Evolutionary conservation across 169 alveolate genomes (phyloP), one percentile per base, ranked within the genome.

Genomic region (Cyclospora cayetanensis): DNA sequence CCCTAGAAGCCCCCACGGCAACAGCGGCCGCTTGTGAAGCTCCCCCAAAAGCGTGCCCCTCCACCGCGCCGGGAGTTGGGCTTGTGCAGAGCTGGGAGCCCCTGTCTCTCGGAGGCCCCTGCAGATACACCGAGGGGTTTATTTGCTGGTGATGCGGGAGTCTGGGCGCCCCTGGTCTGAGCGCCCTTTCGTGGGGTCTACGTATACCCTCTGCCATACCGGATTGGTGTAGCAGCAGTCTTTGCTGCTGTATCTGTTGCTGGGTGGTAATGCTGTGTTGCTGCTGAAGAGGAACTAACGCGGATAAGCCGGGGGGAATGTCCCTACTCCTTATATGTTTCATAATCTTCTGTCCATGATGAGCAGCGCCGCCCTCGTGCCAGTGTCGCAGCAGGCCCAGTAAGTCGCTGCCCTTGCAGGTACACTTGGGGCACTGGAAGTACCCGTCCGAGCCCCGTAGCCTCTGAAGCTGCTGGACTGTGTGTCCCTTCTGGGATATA

Each of bases 321-420:
- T 34, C 83, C 39, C 34, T 70, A 5, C 60, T 18, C 4, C 60
- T 4, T 5, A 70, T 70, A 27, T 39, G 83, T 35, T 70, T 70
- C 0, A 70, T 15, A 20, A 70, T 27, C 46, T 70, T 70, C 1
- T 70, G 83, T 15, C 83, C 83, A 39, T 70, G 83, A 29, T 70
- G 83, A 18, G 83, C 83, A 22, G 83, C 83, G 0, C 83, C 83
- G 34, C 83, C 83, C 53, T 70, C 83, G 20, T 70, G 83, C 83
- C 83, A 70, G 46, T 70, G 83, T 15, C 83, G 42, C 46, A 70
- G 53, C 27, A 70, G 46, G 27, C 83, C 83, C 46, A 70, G 34
- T 18, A 70, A 29, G 27, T 70, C 83, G 31, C 83, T 70, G 34
- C 83, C 83, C 29, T 35, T 70, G 83, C 83, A 70, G 42, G 83